A percentile compares a stretch with the other conserved stretches of the same genome.
Conservation (phyloP, 129 eudicot genomes). For the Pseudognaphalium luteoalbum region DNA sequence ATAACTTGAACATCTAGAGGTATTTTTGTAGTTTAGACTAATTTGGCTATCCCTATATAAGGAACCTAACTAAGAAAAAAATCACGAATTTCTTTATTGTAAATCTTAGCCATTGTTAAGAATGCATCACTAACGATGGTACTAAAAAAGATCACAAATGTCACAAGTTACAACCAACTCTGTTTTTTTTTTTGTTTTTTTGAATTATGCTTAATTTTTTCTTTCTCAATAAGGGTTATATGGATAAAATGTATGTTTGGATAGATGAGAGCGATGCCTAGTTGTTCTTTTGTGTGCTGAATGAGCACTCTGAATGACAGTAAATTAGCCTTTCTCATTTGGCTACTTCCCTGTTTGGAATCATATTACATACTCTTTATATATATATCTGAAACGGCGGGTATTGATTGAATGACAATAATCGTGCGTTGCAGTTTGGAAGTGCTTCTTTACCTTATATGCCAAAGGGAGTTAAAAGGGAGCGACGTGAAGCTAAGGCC, state of each 20-base stretch:
- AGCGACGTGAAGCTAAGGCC: slow-evolving; percentile 66
- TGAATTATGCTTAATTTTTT: too few species aligned
- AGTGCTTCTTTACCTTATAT: slow-evolving; percentile 52
- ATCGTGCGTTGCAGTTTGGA: slow-evolving; percentile 54
- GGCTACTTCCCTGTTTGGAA: background rate
- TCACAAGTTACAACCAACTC: background rate
- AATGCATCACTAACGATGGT: background rate
- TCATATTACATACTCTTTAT: background rate
- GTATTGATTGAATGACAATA: background rate
- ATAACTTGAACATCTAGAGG: background rate
- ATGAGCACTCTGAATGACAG: background rate
- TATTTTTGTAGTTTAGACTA: background rate
- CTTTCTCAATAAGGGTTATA: background rate
- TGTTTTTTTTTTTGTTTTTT: background rate
- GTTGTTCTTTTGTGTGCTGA: background rate
- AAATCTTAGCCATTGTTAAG: background rate
- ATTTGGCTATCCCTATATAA: background rate
- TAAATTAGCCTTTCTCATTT: background rate
- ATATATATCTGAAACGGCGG: background rate
- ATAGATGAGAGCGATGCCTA: background rate
- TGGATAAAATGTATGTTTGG: background rate
- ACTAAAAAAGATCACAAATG: background rate
- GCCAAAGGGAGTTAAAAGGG: slow-evolving; percentile 94
- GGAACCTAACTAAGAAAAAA: background rate
- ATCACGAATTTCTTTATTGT: background rate